Evolutionary conservation across 495 filamentous ascomycete species (phyloP).

Genomic region (Astrothelium macrocarpum): DNA sequence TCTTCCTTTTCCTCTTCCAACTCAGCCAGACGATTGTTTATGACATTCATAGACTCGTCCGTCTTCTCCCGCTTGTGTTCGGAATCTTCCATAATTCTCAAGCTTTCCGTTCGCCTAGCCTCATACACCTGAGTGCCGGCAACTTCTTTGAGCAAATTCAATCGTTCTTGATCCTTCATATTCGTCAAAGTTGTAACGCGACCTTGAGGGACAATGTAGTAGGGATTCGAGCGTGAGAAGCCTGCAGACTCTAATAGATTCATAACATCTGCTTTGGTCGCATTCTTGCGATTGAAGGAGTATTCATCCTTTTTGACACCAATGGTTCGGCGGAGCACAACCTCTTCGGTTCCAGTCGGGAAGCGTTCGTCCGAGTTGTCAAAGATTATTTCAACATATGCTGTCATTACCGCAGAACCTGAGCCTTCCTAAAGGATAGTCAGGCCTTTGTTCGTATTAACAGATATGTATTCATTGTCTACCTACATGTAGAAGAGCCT

Average conservation of each 20-base stretch:
- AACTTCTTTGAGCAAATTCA: conserved; percentile 90
- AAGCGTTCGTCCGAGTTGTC: conserved; percentile 96
- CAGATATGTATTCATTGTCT: not conserved
- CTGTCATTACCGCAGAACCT: conserved; percentile 95
- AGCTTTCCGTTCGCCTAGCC: conserved; percentile 71
- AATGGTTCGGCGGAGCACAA: conserved; percentile 86
- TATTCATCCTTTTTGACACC: conserved; percentile 98
- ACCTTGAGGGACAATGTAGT: conserved; percentile 97
- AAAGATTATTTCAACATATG: conserved; percentile 97
- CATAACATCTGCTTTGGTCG: conserved; percentile 88
- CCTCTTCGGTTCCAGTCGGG: conserved; percentile 82
- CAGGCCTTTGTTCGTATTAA: not conserved
- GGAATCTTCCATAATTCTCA: conserved; percentile 96
- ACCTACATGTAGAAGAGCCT: conserved; percentile 76
- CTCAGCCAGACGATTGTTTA: conserved; percentile 79
- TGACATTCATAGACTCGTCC: conserved; percentile 81
- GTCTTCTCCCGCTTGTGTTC: conserved; percentile 91
- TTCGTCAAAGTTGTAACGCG: conserved; percentile 93
- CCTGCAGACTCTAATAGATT: conserved; percentile 93
- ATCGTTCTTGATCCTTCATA: conserved; percentile 87
- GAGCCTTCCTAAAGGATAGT: conserved; percentile 63
- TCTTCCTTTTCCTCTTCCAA: conserved; percentile 97
- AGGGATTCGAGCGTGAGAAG: conserved; percentile 94
- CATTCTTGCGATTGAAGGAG: conserved; percentile 89
- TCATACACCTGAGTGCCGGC: conserved; percentile 97